phyloP scores from a whole-genome alignment of 306 rosid species.

The Carpinus viminea region DNA sequence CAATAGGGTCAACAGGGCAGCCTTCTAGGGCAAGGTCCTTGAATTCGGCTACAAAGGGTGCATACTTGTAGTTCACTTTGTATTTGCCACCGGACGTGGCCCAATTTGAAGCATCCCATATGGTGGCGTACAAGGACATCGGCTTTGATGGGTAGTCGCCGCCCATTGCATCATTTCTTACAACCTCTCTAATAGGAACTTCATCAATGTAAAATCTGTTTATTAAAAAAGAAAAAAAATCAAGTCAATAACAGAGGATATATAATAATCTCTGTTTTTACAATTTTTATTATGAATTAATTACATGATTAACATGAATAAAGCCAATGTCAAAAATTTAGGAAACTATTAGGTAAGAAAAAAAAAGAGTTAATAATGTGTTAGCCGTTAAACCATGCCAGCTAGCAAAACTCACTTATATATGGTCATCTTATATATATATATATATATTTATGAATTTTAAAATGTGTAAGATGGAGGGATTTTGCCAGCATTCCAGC shows the following conservation, averaged over 20 bases:
- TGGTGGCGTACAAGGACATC: slow-evolving; percentile 79
- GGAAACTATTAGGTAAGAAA: neutral
- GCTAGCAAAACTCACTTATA: neutral
- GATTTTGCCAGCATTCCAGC: neutral
- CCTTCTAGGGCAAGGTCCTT: slow-evolving; percentile 85
- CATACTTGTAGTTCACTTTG: slow-evolving; percentile 81
- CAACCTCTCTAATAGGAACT: slow-evolving; percentile 82
- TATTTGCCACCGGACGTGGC: slow-evolving; percentile 83
- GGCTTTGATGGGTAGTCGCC: slow-evolving; percentile 88
- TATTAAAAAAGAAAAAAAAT: neutral
- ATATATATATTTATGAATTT: neutral
- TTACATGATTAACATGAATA: too few species aligned
- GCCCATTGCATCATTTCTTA: slow-evolving; percentile 72
- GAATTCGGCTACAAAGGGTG: slow-evolving; percentile 81
- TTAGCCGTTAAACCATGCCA: neutral
- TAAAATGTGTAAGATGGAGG: neutral
- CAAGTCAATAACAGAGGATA: too few species aligned
- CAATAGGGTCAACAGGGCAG: slow-evolving; percentile 64
- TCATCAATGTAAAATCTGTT: slow-evolving; percentile 90
- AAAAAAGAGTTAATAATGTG: neutral
- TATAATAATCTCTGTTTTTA: too few species aligned
- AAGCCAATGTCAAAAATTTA: neutral
- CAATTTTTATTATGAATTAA: too few species aligned
- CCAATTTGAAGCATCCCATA: slow-evolving; percentile 98
- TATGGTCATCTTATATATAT: too few species aligned